Percentiles rank a stretch among this genome's conserved stretches.
phyloP scores from a whole-genome alignment of 2,329 filamentous ascomycete genomes.

The Fusarium nodosum region DNA sequence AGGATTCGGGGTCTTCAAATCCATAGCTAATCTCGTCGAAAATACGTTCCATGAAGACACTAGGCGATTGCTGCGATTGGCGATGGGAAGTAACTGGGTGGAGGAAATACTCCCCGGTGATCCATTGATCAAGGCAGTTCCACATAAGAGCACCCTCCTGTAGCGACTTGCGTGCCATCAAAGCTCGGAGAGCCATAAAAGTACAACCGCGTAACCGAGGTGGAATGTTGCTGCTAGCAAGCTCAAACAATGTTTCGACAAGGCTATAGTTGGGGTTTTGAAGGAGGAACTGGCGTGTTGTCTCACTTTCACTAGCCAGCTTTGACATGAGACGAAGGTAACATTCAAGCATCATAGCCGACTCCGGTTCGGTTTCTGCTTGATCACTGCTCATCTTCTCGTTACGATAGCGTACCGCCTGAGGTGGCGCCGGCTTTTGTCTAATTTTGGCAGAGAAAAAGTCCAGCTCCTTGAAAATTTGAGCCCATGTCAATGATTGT shows the following conservation, averaged over 20 bases:
- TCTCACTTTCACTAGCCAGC: constrained; percentile 79
- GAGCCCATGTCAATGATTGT: constrained; percentile 89
- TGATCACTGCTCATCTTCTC: constrained; percentile 74
- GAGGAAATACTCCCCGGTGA: constrained; percentile 70
- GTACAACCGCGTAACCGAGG: constrained; percentile 84
- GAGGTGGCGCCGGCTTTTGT: constrained; percentile 71
- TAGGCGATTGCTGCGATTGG: constrained; percentile 53
- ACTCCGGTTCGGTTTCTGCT: constrained; percentile 88
- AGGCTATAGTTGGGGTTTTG: constrained; percentile 75
- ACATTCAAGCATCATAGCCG: constrained; percentile 95
- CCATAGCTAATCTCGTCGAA: constrained; percentile 81
- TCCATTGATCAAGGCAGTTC: constrained; percentile 83
- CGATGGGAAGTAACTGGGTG: constrained; percentile 53
- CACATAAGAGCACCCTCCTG: constrained; percentile 81
- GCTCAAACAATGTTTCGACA: constrained; percentile 79
- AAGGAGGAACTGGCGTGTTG: constrained; percentile 80
- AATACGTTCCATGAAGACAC: constrained; percentile 71
- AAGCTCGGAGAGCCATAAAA: constrained; percentile 80
- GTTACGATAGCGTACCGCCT: constrained; percentile 62
- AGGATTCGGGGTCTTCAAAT: constrained; percentile 88
- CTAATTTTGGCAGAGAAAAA: constrained; percentile 85
- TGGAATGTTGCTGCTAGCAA: constrained; percentile 83
- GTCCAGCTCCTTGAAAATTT: constrained; percentile 91
- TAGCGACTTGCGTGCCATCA: constrained; percentile 80
- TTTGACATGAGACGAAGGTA: constrained; percentile 91